Base-by-base conservation (phyloP, 2,329 filamentous ascomycete genomes). In the Ophiostoma populinum region DNA sequence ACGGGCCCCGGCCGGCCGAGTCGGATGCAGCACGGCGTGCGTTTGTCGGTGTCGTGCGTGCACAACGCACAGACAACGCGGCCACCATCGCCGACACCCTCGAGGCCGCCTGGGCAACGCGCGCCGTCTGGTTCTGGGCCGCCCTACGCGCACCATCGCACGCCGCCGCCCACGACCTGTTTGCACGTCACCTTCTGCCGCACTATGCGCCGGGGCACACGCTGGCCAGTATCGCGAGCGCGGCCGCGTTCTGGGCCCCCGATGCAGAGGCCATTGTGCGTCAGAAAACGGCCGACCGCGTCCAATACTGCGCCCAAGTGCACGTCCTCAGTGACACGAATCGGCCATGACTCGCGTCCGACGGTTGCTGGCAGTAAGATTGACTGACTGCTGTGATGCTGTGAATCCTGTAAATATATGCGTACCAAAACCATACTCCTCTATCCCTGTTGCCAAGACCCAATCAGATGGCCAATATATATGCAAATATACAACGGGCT, bases 1-100 rank as follows among this genome's bases (percentile, higher is more conserved):
- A 24, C 2, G 40, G 33, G 3, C 35, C 42, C 5, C 8, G 24
- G 6, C 34, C 36, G 18, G 22, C 3, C n/a, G 31, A 36, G 24
- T 47, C 38, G 22, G 29, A 41, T 32, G 19, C 33, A 18, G 30
- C 39, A 9, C 36, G 34, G n/a, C 28, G 26, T 4, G 40, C 36
- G 21, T 47, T 47, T 27, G 26, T 46, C 13, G 30, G 40, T 24
- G 36, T 29, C 15, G 24, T 32, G 30, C 30, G 30, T 5, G 7
- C 9, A 24, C 22, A 11, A 24, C 22, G 12, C 22, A 24, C 22
- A 24, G n/a, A 4, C 11, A 30, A 30, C 9, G 12, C 30, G 6
- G n/a, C 21, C 19, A 15, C 13, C n/a, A 7, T 24, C 20, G 30
- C 13, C 21, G 10, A 18, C 13, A 17, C 15, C 6, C 33, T 28